Evolutionary conservation across 768 basidiomycete genomes (phyloP).

Genomic region (Russula virescens): DNA sequence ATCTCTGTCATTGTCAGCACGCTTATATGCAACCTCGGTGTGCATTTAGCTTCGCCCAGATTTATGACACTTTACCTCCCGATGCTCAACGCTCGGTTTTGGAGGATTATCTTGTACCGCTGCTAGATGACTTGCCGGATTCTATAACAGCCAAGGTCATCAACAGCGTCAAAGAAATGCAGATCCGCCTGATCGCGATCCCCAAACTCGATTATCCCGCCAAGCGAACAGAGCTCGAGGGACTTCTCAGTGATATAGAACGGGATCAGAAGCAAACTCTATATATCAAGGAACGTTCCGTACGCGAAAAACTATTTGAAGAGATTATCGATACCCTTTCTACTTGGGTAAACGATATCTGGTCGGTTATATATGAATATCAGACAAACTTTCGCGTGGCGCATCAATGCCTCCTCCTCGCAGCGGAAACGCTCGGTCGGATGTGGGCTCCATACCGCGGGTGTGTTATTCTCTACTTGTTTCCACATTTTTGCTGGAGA

Average conservation of each 20-base stretch:
- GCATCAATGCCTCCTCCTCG: slow-evolving; percentile 52
- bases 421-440: slow-evolving; percentile 41
- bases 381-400: slow-evolving; percentile 45
- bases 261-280: slow-evolving; percentile 49
- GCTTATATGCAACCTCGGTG: too few relatives aligned
- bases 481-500: slow-evolving; percentile 11
- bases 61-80: slow-evolving; percentile 48
- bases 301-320: slow-evolving; percentile 46
- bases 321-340: slow-evolving; percentile 53
- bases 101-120: slow-evolving; percentile 43
- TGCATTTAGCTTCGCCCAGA: slow-evolving; percentile 5
- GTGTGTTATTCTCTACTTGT: slow-evolving; percentile 17
- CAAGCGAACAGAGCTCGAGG: slow-evolving; percentile 51
- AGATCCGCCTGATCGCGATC: slow-evolving; percentile 35
- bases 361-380: slow-evolving; percentile 57
- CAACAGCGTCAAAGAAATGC: slow-evolving; percentile 37
- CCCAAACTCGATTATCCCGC: slow-evolving; percentile 47
- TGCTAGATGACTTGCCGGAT: slow-evolving; percentile 42
- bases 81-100: slow-evolving; percentile 47
- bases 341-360: slow-evolving; percentile 59
- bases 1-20: too few relatives aligned
- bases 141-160: slow-evolving; percentile 37
- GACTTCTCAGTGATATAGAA: slow-evolving; percentile 46
- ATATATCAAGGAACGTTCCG: slow-evolving; percentile 45
- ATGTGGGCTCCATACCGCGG: slow-evolving; percentile 40